Conservation (phyloP, 176 grass and related monocot genomes). For the Canna indica region DNA sequence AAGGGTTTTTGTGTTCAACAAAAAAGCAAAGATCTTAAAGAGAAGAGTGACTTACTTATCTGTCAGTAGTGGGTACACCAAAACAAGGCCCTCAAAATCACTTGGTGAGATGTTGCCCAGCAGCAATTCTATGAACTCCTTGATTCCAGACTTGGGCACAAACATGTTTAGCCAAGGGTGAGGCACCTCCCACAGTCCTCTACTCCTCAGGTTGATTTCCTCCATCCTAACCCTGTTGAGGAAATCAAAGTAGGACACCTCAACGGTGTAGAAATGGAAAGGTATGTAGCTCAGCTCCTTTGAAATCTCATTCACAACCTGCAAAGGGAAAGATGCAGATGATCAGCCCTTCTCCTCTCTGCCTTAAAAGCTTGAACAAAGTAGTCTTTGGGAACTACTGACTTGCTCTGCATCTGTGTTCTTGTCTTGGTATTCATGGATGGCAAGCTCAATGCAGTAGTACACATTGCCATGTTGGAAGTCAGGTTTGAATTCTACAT, state of each 20-base stretch:
- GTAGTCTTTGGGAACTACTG: neutral
- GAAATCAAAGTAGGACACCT: slow-evolving; percentile 70
- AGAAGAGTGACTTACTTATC: slow-evolving; percentile 44
- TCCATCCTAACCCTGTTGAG: slow-evolving; percentile 74
- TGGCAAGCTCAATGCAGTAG: slow-evolving; percentile 79
- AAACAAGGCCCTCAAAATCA: slow-evolving; percentile 55
- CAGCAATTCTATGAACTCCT: slow-evolving; percentile 47
- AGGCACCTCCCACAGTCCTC: slow-evolving; percentile 68
- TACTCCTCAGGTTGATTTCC: slow-evolving; percentile 56
- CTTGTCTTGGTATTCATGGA: slow-evolving; percentile 30
- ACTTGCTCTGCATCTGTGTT: slow-evolving; percentile 28
- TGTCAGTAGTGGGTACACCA: slow-evolving; percentile 60
- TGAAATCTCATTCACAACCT: slow-evolving; percentile 48
- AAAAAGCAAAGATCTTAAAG: neutral
- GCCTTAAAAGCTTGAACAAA: neutral
- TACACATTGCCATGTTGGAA: slow-evolving; percentile 65
- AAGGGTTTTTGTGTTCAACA: too few species aligned
- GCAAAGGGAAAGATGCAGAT: neutral
- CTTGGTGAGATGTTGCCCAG: slow-evolving; percentile 34
- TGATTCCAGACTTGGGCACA: slow-evolving; percentile 43
- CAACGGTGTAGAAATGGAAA: slow-evolving; percentile 46
- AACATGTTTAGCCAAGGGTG: slow-evolving; percentile 94
- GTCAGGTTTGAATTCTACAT: slow-evolving; percentile 47
- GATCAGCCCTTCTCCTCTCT: neutral
- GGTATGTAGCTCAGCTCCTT: slow-evolving; percentile 39